phyloP scores from a whole-genome alignment of 768 basidiomycete genomes.

The Clitopilus passeckerianus region DNA sequence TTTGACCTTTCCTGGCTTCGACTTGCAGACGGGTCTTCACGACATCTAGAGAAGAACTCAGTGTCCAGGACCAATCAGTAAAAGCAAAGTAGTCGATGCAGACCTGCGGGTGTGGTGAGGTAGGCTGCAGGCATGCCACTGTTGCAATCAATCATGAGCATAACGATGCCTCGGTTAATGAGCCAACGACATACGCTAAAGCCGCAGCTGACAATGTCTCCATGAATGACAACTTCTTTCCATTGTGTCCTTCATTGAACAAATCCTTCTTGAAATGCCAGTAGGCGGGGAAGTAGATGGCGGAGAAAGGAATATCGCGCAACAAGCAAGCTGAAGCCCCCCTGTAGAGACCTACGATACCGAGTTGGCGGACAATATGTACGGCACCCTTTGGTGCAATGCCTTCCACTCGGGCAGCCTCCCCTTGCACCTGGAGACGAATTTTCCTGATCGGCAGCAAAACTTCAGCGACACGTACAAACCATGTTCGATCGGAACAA shows the following conservation, averaged over 20 bases:
- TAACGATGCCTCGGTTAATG: not conserved
- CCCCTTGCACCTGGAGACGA: slow-evolving; percentile 92
- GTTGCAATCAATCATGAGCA: slow-evolving; percentile 24
- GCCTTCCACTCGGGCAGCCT: slow-evolving; percentile 85
- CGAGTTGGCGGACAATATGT: slow-evolving; percentile 91
- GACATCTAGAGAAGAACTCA: slow-evolving; percentile 56
- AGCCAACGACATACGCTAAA: slow-evolving; percentile 57
- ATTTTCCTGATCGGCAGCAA: slow-evolving; percentile 61
- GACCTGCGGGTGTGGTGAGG: slow-evolving; percentile 86
- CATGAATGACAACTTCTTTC: slow-evolving; percentile 85
- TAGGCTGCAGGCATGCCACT: slow-evolving; percentile 99
- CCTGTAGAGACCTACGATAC: slow-evolving; percentile 88
- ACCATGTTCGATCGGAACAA: not conserved
- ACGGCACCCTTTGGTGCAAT: slow-evolving; percentile 78
- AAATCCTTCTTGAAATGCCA: slow-evolving; percentile 89
- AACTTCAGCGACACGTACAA: slow-evolving; percentile 5
- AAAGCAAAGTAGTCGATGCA: slow-evolving; percentile 16
- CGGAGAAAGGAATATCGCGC: slow-evolving; percentile 96
- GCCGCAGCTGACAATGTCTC: slow-evolving; percentile 85
- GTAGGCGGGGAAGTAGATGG: slow-evolving; percentile 87
- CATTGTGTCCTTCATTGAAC: slow-evolving; percentile 94
- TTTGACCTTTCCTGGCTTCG: slow-evolving; percentile 87
- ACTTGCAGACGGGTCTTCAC: slow-evolving; percentile 96
- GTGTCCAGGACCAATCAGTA: slow-evolving; percentile 6
- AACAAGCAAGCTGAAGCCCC: slow-evolving; percentile 91